Conservation (phyloP, 2,329 filamentous ascomycete species). For the Monosporascus cannonballus region DNA sequence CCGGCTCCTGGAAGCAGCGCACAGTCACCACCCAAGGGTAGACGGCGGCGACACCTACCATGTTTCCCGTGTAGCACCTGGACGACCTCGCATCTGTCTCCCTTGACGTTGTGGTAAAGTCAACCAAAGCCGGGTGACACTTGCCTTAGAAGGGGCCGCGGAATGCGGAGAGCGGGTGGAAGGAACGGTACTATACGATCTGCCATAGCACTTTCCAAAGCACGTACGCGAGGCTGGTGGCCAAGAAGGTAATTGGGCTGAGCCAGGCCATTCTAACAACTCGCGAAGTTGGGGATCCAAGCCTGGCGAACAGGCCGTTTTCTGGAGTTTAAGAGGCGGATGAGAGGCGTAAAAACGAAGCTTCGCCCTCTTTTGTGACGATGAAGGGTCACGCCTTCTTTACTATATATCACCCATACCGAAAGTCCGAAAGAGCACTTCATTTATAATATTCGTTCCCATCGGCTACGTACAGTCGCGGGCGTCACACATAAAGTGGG, state of each 20-base stretch:
- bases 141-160: constrained; percentile 50
- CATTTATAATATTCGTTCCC: too few species aligned
- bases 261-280: constrained; percentile 27
- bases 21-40: neutral
- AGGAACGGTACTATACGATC: constrained; percentile 43
- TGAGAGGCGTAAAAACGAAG: too few species aligned
- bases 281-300: neutral
- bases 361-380: too few species aligned
- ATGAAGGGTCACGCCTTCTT: too few species aligned
- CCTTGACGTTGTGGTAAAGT: constrained; percentile 44
- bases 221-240: constrained; percentile 27
- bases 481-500: too few species aligned
- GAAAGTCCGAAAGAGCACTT: too few species aligned
- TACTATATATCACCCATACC: too few species aligned
- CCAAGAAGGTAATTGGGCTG: constrained; percentile 27
- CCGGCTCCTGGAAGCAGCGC: neutral
- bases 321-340: too few species aligned
- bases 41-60: constrained; percentile 27
- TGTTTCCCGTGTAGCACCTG: constrained; percentile 40
- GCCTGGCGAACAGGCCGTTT: too few species aligned
- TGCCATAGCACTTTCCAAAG: constrained; percentile 33
- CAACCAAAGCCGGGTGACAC: constrained; percentile 48
- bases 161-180: constrained; percentile 45
- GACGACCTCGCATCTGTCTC: constrained; percentile 36
- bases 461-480: too few species aligned